Base-by-base conservation (phyloP, 208 protist genomes). In the Polymyxa betae region DNA sequence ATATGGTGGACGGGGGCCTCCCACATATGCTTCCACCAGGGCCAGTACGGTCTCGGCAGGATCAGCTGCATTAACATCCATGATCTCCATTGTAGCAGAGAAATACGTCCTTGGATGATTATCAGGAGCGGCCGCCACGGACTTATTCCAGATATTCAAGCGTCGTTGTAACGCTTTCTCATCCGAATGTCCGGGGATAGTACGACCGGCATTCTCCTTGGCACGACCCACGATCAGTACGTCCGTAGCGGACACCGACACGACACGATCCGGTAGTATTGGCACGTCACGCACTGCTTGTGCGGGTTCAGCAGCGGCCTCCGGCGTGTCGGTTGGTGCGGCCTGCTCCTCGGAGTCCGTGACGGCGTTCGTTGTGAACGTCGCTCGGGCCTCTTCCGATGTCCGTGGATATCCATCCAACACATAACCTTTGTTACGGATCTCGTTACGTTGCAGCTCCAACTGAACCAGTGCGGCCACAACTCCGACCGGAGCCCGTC, bases 331-430 rank as follows among this genome's bases (percentile, higher is more conserved):
- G 5, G 49, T 5, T 60, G 5, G 49, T 82, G 5, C 72, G 5
- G 72, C 5, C 72, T 82, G 10, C 35, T 82, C 72, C 5, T 35
- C 72, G 35, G 10, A 5, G n/a, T 35, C 54, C 35, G 12, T 43
- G 5, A 16, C 16, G 72, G n/a, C 72, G 10, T 35, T 35, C 16
- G 5, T 82, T n/a, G 5, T 82, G 35, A 43, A 35, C 72, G 16
- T 82, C 72, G 72, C 72, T 35, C 16, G 5, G 16, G 72, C 72
- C 40, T 82, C 72, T n/a, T 82, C 72, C n/a, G n/a, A 35, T 35
- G 35, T 40, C 12, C 72, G 72, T 45, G 72, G 72, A 43, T 82
- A 82, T n/a, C 72, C 72, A n/a, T 82, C 72, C 72, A 82, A n/a
- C 5, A 82, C n/a, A 43, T 82, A 82, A n/a, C 72, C 72, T 43